phyloP scores from a whole-genome alignment of 768 basidiomycete genomes.

The Mycena amicta region DNA sequence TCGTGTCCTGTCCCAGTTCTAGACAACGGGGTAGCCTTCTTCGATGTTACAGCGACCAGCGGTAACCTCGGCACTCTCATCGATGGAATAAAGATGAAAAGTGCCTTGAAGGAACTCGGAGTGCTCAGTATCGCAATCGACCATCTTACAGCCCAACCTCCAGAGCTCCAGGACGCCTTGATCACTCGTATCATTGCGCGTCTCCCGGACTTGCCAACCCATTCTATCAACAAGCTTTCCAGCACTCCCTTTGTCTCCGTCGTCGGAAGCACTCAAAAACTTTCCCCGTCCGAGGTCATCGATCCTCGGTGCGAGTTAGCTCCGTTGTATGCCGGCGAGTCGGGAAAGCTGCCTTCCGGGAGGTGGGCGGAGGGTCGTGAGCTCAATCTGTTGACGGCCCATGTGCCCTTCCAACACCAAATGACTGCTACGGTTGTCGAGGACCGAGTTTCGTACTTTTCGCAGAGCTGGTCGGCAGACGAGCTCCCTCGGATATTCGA shows the following conservation, averaged over 20 bases:
- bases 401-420: slow-evolving; percentile 4
- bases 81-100: not conserved
- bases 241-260: slow-evolving; percentile 15
- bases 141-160: slow-evolving; percentile 15
- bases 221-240: slow-evolving; percentile 9
- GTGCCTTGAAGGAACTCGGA: slow-evolving; percentile 16
- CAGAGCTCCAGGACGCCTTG: slow-evolving; percentile 13
- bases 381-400: slow-evolving; percentile 1
- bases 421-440: slow-evolving; percentile 6
- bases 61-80: slow-evolving; percentile 10
- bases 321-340: slow-evolving; percentile 16
- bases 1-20: slow-evolving; percentile 19
- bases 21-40: slow-evolving; percentile 13
- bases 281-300: slow-evolving; percentile 16
- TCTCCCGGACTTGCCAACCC: slow-evolving; percentile 8
- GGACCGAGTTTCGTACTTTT: slow-evolving; percentile 16
- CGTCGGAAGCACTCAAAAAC: not conserved
- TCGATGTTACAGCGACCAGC: slow-evolving; percentile 16
- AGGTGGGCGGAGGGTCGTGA: slow-evolving; percentile 4
- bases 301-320: slow-evolving; percentile 23
- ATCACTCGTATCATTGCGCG: slow-evolving; percentile 19
- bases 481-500: slow-evolving; percentile 2
- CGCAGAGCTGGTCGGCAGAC: not conserved
- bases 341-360: slow-evolving; percentile 16
- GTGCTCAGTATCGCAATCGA: slow-evolving; percentile 19